phyloP scores from a whole-genome alignment of 1,284 basidiomycete genomes.

The Ceratobasidium sp. region DNA sequence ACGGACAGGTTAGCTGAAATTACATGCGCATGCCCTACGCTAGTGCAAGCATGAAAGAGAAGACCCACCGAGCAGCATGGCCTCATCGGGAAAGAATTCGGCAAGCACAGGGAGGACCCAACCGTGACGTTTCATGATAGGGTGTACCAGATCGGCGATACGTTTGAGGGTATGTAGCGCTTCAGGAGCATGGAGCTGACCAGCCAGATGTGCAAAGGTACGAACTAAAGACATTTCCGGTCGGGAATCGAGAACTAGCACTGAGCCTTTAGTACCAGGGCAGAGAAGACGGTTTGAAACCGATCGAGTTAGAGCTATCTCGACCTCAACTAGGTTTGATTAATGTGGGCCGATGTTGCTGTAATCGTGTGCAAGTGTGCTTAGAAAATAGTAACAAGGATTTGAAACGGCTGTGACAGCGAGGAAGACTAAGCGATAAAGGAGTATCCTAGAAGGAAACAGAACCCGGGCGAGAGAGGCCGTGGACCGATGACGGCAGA shows the following conservation, averaged over 20 bases:
- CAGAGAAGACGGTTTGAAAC: not conserved
- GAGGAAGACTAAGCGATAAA: not conserved
- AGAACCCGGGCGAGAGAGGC: too few relatives aligned
- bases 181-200: constrained; percentile 67
- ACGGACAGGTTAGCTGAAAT: not conserved
- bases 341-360: not conserved
- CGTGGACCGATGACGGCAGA: not conserved
- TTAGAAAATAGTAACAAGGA: not conserved
- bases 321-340: not conserved
- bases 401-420: too few relatives aligned
- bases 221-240: constrained; percentile 53
- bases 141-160: constrained; percentile 84
- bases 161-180: constrained; percentile 75
- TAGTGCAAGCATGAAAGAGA: not conserved
- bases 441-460: not conserved
- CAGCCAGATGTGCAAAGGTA: constrained; percentile 74
- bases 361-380: not conserved
- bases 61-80: constrained; percentile 74
- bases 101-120: constrained; percentile 85
- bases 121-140: constrained; percentile 84
- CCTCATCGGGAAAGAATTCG: constrained; percentile 85
- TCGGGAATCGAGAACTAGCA: not conserved
- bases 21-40: not conserved
- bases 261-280: not conserved
- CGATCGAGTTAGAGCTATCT: not conserved